phyloP scores from a whole-genome alignment of 139 green algal species.

The Chlorella sorokiniana region DNA sequence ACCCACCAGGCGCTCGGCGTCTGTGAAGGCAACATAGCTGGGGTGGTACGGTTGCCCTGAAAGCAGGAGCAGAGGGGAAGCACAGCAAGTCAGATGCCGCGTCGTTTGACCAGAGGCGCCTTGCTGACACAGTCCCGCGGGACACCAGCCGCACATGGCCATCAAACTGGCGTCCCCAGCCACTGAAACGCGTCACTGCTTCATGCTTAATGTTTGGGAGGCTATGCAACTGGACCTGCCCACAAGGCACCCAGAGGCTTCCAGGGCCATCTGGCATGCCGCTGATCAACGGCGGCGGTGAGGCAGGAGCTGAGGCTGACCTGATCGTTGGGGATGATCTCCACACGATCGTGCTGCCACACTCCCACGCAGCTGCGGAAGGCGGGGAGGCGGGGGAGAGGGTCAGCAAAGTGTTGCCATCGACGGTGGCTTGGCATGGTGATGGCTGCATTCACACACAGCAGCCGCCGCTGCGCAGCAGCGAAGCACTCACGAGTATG shows the following conservation, averaged over 20 bases:
- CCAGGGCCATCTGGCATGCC: no score
- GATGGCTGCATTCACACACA: background rate
- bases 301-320: background rate
- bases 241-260: no score
- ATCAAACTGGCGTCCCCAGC: no score
- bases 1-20: conserved; percentile 93
- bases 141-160: no score
- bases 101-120: no score
- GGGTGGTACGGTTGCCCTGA: conserved; percentile 67
- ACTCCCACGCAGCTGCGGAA: conserved; percentile 83
- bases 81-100: background rate
- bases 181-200: no score
- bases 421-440: no score
- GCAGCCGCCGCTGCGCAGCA: background rate
- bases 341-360: conserved; percentile 91
- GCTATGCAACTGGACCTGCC: no score
- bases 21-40: conserved; percentile 91
- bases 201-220: no score
- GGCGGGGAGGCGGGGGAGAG: background rate
- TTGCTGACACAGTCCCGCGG: no score
- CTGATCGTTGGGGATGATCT: conserved; percentile 97
- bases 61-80: background rate
- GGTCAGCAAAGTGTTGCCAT: background rate
- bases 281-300: background rate
- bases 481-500: conserved; percentile 70